Percentiles rank a stretch among this genome's conserved stretches.
Evolutionary conservation across 2,329 filamentous ascomycete species (phyloP).

Genomic region (Metarhizium album): DNA sequence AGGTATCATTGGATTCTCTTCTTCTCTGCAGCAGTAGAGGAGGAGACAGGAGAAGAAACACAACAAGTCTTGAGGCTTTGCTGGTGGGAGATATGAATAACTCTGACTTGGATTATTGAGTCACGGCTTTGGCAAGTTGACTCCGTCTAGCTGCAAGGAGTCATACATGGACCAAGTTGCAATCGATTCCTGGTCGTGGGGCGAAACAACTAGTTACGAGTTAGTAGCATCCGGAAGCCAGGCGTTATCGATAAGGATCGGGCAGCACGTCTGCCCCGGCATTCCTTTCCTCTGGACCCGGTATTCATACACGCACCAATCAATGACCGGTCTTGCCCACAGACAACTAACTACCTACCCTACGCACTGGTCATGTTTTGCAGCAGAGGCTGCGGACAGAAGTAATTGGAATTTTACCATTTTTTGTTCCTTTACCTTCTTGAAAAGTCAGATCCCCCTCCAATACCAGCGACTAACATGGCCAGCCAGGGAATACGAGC

Average conservation of each 20-base stretch:
- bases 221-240: background rate
- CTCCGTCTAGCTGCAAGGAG: conserved; percentile 1
- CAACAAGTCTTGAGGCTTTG: background rate
- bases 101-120: background rate
- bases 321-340: too few relatives aligned
- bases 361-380: too few relatives aligned
- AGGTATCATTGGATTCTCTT: conserved; percentile 16
- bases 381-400: too few relatives aligned
- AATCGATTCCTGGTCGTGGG: background rate
- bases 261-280: too few relatives aligned
- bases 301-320: too few relatives aligned
- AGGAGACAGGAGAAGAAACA: background rate
- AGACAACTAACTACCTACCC: too few relatives aligned
- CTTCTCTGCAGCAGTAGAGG: background rate
- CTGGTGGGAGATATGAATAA: background rate
- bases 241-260: conserved; percentile 8
- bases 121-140: conserved; percentile 7
- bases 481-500: background rate
- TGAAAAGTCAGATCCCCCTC: too few relatives aligned
- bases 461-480: too few relatives aligned
- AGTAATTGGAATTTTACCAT: too few relatives aligned
- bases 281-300: too few relatives aligned
- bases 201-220: too few relatives aligned
- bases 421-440: too few relatives aligned
- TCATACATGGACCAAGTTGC: background rate